A percentile compares a stretch with the other conserved stretches of the same genome.
phyloP scores from a whole-genome alignment of 805 yeast species.

The Kregervanrija fluxuum region DNA sequence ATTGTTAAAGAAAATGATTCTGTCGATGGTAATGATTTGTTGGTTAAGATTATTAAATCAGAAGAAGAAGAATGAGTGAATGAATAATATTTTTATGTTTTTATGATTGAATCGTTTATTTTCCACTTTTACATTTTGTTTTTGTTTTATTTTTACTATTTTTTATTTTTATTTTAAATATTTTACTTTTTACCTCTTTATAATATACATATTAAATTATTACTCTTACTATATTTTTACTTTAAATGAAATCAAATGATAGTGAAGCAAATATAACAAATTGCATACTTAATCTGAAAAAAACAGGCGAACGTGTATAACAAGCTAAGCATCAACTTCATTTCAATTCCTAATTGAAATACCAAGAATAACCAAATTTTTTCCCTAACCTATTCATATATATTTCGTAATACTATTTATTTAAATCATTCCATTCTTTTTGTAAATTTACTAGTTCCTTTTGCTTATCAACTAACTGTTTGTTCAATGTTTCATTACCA shows the following conservation, averaged over 20 bases:
- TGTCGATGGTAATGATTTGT: slow-evolving; percentile 89
- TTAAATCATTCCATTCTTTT: slow-evolving; percentile 19
- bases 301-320: background rate
- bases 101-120: background rate
- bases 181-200: background rate
- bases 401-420: background rate
- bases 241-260: background rate
- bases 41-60: slow-evolving; percentile 49
- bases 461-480: slow-evolving; percentile 20
- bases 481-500: slow-evolving; percentile 14
- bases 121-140: background rate
- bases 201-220: background rate
- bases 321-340: background rate
- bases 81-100: background rate
- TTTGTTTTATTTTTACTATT: background rate
- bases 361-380: too few species aligned
- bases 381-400: too few species aligned
- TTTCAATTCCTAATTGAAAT: background rate
- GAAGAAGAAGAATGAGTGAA: slow-evolving; percentile 6
- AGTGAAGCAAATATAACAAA: background rate
- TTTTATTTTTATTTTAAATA: background rate
- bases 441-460: slow-evolving; percentile 10
- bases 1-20: slow-evolving; percentile 85
- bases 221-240: background rate
- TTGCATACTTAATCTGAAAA: background rate